phyloP scores from a whole-genome alignment of 306 rosid genomes.

The Abrus precatorius region DNA sequence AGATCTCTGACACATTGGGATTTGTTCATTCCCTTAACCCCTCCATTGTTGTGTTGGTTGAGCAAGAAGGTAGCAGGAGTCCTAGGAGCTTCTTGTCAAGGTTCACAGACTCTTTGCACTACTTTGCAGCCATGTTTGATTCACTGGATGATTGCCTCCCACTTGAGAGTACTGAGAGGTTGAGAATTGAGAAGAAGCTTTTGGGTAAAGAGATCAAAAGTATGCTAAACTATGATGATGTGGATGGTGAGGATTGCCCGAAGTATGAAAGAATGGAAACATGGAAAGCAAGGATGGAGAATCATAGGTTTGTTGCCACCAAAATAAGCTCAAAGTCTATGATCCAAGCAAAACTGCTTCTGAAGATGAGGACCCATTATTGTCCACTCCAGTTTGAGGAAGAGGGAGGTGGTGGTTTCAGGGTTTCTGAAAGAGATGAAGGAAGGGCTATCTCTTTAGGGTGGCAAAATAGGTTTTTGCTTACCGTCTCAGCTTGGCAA shows the following conservation, averaged over 20 bases:
- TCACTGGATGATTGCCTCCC: constrained; percentile 82
- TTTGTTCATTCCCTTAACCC: constrained; percentile 67
- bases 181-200: constrained; percentile 77
- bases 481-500: constrained; percentile 79
- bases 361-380: constrained; percentile 79
- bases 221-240: constrained; percentile 61
- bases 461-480: constrained; percentile 84
- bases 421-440: constrained; percentile 79
- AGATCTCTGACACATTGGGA: constrained; percentile 72
- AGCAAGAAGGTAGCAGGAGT: constrained; percentile 68
- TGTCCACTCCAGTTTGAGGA: constrained; percentile 67
- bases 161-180: constrained; percentile 68
- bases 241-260: constrained; percentile 47
- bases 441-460: constrained; percentile 76
- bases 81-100: constrained; percentile 66
- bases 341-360: constrained; percentile 77
- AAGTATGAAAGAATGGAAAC: constrained; percentile 70
- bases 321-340: constrained; percentile 69
- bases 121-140: constrained; percentile 86
- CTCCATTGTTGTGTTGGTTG: constrained; percentile 65
- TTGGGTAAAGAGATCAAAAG: constrained; percentile 76
- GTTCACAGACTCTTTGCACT: constrained; percentile 74
- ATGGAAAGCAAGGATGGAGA: constrained; percentile 79
- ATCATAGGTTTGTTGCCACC: constrained; percentile 61
- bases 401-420: constrained; percentile 72